Conservation (phyloP, 495 filamentous ascomycete genomes). For the Haplographium delicatum region DNA sequence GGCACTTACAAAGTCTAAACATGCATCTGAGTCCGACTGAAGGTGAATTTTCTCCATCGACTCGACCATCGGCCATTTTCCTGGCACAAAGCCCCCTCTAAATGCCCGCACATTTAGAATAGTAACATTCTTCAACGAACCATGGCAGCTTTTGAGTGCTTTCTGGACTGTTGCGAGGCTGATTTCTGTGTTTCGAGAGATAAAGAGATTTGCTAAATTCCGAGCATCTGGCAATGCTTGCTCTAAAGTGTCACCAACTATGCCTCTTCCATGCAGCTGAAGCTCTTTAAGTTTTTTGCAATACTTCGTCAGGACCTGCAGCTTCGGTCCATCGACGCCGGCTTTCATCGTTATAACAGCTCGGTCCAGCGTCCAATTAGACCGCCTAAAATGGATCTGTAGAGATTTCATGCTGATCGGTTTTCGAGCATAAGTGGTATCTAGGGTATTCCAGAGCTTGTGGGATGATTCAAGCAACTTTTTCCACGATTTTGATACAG, state of each 20-base stretch:
- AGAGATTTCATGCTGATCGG: slow-evolving; percentile 12
- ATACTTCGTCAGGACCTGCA: slow-evolving; percentile 7
- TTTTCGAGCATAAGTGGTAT: slow-evolving; percentile 11
- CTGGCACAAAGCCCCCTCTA: not conserved
- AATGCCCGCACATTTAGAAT: slow-evolving; percentile 11
- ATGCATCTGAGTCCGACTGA: not conserved
- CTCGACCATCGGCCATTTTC: slow-evolving; percentile 10
- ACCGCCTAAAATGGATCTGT: slow-evolving; percentile 16
- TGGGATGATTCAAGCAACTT: slow-evolving; percentile 19
- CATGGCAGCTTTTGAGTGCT: slow-evolving; percentile 10
- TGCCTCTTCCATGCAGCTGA: slow-evolving; percentile 13
- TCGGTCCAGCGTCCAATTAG: slow-evolving; percentile 24
- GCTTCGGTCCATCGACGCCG: slow-evolving; percentile 11
- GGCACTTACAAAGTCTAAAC: slow-evolving; percentile 15
- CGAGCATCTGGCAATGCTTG: slow-evolving; percentile 13
- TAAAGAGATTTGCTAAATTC: slow-evolving; percentile 11
- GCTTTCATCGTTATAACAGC: slow-evolving; percentile 15
- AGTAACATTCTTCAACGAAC: slow-evolving; percentile 9
- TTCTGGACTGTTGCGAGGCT: slow-evolving; percentile 1
- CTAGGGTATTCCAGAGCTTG: slow-evolving; percentile 22
- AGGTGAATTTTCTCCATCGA: slow-evolving; percentile 10
- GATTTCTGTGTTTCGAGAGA: slow-evolving; percentile 12
- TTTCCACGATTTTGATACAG: slow-evolving; percentile 25
- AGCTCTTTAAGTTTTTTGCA: slow-evolving; percentile 19
- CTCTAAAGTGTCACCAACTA: slow-evolving; percentile 18